Percentiles rank a stretch among this genome's conserved stretches.
These are phyloP conservation scores for Eimeria brunetti DNA, from an alignment of 169 alveolate species.

Conservation along the genomic window DNA sequence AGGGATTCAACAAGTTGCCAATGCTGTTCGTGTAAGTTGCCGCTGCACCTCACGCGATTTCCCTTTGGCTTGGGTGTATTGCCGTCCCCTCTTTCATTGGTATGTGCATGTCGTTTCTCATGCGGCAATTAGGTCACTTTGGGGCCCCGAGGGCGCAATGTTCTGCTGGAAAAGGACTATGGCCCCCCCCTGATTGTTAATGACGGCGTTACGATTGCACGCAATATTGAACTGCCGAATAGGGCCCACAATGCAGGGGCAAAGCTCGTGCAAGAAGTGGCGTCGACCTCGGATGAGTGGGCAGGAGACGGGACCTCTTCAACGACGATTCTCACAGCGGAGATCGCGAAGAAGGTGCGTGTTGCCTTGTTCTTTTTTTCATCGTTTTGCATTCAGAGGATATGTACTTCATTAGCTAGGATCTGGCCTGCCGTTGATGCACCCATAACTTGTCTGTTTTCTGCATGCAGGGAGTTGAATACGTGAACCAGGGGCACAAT, in stretches of 20 bases:
- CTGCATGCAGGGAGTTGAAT: constrained; percentile 87
- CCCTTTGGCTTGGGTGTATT: background rate
- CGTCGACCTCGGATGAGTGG: constrained; percentile 91
- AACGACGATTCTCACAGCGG: constrained; percentile 93
- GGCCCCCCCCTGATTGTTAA: constrained; percentile 92
- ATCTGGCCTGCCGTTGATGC: background rate
- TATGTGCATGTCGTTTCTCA: background rate
- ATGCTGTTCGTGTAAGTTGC: constrained; percentile 87
- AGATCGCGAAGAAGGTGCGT: constrained; percentile 85
- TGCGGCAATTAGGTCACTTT: constrained; percentile 87
- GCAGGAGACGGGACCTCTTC: constrained; percentile 96
- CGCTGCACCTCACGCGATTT: background rate
- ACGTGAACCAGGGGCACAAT: constrained; percentile 92
- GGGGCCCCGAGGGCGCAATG: constrained; percentile 95
- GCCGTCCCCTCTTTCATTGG: background rate
- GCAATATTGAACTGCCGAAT: constrained; percentile 90
- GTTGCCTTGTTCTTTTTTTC: background rate
- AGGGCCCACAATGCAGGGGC: constrained; percentile 93
- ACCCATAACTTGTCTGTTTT: background rate
- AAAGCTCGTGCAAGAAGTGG: constrained; percentile 92
- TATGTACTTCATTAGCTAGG: background rate
- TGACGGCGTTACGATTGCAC: constrained; percentile 95
- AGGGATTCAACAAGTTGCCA: constrained; percentile 90
- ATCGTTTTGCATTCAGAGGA: background rate
- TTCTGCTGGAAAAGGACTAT: constrained; percentile 91